A percentile compares a stretch with the other conserved stretches of the same genome.
Evolutionary conservation across 495 filamentous ascomycete genomes (phyloP).

Genomic region (Aspergillus affinis): DNA sequence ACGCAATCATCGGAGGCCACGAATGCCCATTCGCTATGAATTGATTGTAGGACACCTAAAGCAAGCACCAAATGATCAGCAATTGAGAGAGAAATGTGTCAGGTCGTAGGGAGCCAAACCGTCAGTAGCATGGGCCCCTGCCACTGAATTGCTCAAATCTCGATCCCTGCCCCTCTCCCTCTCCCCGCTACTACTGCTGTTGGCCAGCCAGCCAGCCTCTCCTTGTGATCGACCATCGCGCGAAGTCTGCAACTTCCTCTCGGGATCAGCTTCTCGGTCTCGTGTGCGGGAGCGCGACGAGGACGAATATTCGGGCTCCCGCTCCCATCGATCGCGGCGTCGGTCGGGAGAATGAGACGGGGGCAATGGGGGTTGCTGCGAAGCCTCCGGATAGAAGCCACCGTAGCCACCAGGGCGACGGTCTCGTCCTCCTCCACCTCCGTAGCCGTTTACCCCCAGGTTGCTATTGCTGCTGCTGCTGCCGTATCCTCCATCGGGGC

Average conservation of each 20-base stretch:
- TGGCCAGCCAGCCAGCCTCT: constrained; percentile 25
- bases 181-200: constrained; percentile 15
- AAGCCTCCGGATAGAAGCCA: constrained; percentile 41
- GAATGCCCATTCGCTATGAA: constrained; percentile 85
- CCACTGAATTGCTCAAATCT: constrained; percentile 12
- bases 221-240: constrained; percentile 28
- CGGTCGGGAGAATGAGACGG: constrained; percentile 37
- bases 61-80: constrained; percentile 2
- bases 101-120: constrained; percentile 24
- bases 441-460: constrained; percentile 38
- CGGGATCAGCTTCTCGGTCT: constrained; percentile 30
- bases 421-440: constrained; percentile 27
- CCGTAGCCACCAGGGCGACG: constrained; percentile 47
- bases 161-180: constrained; percentile 20
- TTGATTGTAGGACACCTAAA: constrained; percentile 63
- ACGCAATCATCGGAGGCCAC: constrained; percentile 86
- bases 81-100: not conserved
- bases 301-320: constrained; percentile 34
- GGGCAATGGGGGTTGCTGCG: constrained; percentile 30
- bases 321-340: constrained; percentile 35
- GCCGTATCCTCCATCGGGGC: constrained; percentile 38
- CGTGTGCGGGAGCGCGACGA: constrained; percentile 42
- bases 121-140: constrained; percentile 42
- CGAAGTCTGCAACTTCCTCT: constrained; percentile 26
- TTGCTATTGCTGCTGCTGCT: constrained; percentile 27